Evolutionary conservation across 495 filamentous ascomycete species (phyloP).

Genomic region (Tricharina praecox): DNA sequence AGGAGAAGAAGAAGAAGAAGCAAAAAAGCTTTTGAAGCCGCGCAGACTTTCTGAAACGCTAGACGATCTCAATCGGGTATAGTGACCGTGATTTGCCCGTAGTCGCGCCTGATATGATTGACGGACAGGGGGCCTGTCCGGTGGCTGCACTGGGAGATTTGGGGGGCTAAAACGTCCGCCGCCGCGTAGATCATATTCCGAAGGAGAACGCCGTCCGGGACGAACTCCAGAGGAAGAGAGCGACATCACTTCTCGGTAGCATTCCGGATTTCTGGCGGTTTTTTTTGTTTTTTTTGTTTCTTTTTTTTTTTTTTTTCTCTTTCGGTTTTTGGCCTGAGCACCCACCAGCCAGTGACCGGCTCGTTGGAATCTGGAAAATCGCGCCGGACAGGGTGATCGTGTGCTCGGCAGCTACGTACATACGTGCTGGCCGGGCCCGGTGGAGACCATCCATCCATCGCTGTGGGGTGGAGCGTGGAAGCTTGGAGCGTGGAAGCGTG

Average conservation of each 20-base stretch:
- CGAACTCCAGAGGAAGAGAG: not conserved
- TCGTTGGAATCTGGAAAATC: no score
- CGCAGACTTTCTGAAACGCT: conserved; percentile 5
- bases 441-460: no score
- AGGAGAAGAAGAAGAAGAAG: conserved; percentile 1
- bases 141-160: not conserved
- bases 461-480: no score
- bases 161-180: not conserved
- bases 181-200: not conserved
- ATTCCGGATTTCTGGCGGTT: not conserved
- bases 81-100: conserved; percentile 7
- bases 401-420: no score
- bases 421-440: not conserved
- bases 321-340: no score
- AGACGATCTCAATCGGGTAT: conserved; percentile 1
- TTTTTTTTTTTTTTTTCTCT: not conserved
- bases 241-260: not conserved
- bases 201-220: not conserved
- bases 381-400: no score
- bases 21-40: conserved; percentile 4
- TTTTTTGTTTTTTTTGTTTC: not conserved
- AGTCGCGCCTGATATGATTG: not conserved
- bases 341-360: no score
- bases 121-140: no score
- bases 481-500: no score